These are phyloP conservation scores for Penicillium corylophilum DNA, from an alignment of 2,329 filamentous ascomycete genomes.

Conservation along the genomic window DNA sequence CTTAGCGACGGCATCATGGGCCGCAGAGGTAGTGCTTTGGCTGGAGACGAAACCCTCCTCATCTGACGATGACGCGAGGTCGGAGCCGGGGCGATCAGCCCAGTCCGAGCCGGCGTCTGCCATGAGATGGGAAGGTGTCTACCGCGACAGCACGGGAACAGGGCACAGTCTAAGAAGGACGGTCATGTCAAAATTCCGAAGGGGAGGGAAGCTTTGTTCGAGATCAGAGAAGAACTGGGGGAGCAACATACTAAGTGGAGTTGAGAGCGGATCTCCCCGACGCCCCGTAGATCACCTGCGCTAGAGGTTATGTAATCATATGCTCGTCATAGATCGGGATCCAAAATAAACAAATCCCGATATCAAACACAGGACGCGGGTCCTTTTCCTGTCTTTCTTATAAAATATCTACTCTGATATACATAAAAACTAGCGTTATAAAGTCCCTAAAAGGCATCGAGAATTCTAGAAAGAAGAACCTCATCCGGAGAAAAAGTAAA, in stretches of 20 bases:
- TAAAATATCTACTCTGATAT: no score
- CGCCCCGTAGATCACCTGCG: conserved; percentile 7
- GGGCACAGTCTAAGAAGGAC: not conserved
- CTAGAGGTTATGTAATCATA: conserved; percentile 10
- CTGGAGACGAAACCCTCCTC: conserved; percentile 32
- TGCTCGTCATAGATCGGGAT: not conserved
- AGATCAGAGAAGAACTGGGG: conserved; percentile 12
- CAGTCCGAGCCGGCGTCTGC: conserved; percentile 25
- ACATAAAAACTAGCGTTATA: no score
- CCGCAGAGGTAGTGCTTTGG: conserved; percentile 25
- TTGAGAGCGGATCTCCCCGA: conserved; percentile 14
- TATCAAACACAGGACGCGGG: no score
- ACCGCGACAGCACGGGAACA: conserved; percentile 1
- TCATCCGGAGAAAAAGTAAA: not conserved
- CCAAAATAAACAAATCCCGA: no score
- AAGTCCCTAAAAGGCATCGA: no score
- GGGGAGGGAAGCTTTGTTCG: not conserved
- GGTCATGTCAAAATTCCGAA: conserved; percentile 2
- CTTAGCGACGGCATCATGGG: conserved; percentile 10
- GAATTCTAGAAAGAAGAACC: not conserved
- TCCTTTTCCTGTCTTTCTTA: no score
- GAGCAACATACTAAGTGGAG: conserved; percentile 17
- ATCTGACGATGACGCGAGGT: conserved; percentile 27
- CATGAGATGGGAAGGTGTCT: conserved; percentile 20
- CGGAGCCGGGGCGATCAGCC: conserved; percentile 24